phyloP scores from a whole-genome alignment of 2,329 filamentous ascomycete genomes.

The Madurella mycetomatis region DNA sequence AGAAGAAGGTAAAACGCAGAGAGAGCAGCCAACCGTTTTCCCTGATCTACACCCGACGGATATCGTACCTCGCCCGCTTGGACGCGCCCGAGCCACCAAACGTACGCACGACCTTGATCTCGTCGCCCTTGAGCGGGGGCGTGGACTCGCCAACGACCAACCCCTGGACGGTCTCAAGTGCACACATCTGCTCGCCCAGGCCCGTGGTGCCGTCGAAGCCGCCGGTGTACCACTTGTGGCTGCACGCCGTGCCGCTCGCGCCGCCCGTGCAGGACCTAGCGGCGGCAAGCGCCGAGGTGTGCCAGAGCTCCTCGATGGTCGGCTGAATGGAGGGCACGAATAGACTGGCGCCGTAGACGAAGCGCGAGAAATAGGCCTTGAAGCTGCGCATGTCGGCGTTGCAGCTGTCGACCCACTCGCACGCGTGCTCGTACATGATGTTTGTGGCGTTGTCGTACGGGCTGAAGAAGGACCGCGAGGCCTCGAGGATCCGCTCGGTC shows the following conservation, averaged over 20 bases:
- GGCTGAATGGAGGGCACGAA: slow-evolving; percentile 52
- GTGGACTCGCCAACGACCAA: slow-evolving; percentile 43
- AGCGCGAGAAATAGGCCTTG: slow-evolving; percentile 64
- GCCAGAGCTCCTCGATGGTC: slow-evolving; percentile 46
- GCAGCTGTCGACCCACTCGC: slow-evolving; percentile 55
- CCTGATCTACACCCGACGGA: not conserved
- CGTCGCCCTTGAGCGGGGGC: slow-evolving; percentile 43
- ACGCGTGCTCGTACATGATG: slow-evolving; percentile 64
- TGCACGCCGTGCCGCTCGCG: slow-evolving; percentile 49
- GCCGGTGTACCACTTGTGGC: slow-evolving; percentile 58
- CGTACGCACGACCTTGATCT: slow-evolving; percentile 43
- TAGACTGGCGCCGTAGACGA: slow-evolving; percentile 55
- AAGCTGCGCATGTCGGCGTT: slow-evolving; percentile 62
- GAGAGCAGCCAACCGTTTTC: not conserved
- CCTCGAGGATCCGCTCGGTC: slow-evolving; percentile 48
- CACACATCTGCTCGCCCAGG: slow-evolving; percentile 61
- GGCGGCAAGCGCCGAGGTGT: slow-evolving; percentile 51
- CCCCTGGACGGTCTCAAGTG: slow-evolving; percentile 59
- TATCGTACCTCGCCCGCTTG: slow-evolving; percentile 5
- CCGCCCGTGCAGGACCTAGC: slow-evolving; percentile 54
- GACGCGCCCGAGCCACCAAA: slow-evolving; percentile 12
- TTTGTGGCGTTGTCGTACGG: slow-evolving; percentile 49
- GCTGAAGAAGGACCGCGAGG: slow-evolving; percentile 50
- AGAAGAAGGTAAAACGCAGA: slow-evolving; percentile 6
- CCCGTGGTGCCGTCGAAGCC: slow-evolving; percentile 52